phyloP scores from a whole-genome alignment of 108 stramenopile genomes.

The Cyclostephanos tholiformis region DNA sequence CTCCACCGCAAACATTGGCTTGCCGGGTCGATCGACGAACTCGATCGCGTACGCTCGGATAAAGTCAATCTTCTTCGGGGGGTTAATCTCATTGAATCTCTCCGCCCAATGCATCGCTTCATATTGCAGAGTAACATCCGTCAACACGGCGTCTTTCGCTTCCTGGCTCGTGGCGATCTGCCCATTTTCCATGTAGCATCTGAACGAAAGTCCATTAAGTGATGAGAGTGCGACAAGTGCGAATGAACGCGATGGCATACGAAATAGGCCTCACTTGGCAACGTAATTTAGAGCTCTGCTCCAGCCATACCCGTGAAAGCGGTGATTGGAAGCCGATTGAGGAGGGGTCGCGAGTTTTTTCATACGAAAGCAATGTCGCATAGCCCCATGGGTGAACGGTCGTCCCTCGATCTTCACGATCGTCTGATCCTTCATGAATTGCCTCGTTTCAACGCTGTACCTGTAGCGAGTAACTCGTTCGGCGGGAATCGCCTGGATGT shows the following conservation, averaged over 20 bases:
- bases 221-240: not conserved
- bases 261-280: slow-evolving; percentile 63
- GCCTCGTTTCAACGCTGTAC: slow-evolving; percentile 62
- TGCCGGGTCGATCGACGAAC: slow-evolving; percentile 65
- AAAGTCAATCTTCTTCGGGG: slow-evolving; percentile 76
- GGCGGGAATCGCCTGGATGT: slow-evolving; percentile 68
- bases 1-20: slow-evolving; percentile 81
- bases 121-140: slow-evolving; percentile 78
- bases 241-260: not conserved
- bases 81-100: slow-evolving; percentile 63
- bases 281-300: slow-evolving; percentile 72
- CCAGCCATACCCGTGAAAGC: slow-evolving; percentile 81
- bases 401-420: slow-evolving; percentile 74
- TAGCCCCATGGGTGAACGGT: slow-evolving; percentile 81
- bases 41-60: slow-evolving; percentile 82
- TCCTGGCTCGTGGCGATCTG: slow-evolving; percentile 57
- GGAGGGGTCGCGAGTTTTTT: slow-evolving; percentile 79
- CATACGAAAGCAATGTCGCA: slow-evolving; percentile 82
- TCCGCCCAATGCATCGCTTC: slow-evolving; percentile 79
- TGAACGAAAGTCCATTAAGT: not conserved
- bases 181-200: slow-evolving; percentile 41
- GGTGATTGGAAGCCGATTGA: slow-evolving; percentile 65
- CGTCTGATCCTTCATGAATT: slow-evolving; percentile 63
- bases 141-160: slow-evolving; percentile 63
- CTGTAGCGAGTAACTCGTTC: slow-evolving; percentile 75